These are phyloP conservation scores for Teunomyces pallodes DNA, from an alignment of 805 yeast species.

Conservation along the genomic window DNA sequence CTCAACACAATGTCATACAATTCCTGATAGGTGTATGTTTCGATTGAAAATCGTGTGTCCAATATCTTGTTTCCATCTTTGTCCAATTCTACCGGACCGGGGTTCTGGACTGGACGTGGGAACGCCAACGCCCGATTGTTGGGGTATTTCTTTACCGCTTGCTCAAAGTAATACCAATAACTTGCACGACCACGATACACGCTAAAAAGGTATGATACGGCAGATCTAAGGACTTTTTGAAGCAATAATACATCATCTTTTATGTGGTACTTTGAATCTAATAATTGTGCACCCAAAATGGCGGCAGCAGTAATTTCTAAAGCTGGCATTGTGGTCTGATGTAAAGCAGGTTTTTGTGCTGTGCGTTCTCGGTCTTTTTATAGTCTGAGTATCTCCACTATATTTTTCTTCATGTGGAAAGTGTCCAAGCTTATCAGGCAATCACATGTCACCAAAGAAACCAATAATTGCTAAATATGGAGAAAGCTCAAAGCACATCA, in stretches of 20 bases:
- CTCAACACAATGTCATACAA: slow-evolving; percentile 63
- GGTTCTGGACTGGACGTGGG: slow-evolving; percentile 43
- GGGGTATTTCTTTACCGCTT: slow-evolving; percentile 47
- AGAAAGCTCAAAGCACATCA: background rate
- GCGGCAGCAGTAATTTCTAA: slow-evolving; percentile 43
- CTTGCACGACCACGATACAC: slow-evolving; percentile 45
- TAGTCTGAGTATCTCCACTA: background rate
- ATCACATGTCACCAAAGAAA: background rate
- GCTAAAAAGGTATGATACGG: slow-evolving; percentile 40
- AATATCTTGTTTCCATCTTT: slow-evolving; percentile 36
- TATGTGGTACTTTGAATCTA: slow-evolving; percentile 46
- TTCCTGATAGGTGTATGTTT: slow-evolving; percentile 65
- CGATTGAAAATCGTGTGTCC: slow-evolving; percentile 59
- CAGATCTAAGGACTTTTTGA: slow-evolving; percentile 41
- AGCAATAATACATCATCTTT: slow-evolving; percentile 54
- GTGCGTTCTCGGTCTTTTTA: slow-evolving; percentile 1
- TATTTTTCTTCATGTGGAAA: background rate
- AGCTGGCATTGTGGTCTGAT: slow-evolving; percentile 24
- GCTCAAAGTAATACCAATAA: slow-evolving; percentile 70
- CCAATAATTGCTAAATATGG: background rate
- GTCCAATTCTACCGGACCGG: slow-evolving; percentile 23
- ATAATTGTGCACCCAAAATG: slow-evolving; percentile 41
- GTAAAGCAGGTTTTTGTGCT: background rate
- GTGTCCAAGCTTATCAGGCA: background rate
- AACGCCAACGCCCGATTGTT: slow-evolving; percentile 61